A percentile compares a stretch with the other conserved stretches of the same genome.
Evolutionary conservation across 768 basidiomycete genomes (phyloP).

Genomic region (Russula olivacea): DNA sequence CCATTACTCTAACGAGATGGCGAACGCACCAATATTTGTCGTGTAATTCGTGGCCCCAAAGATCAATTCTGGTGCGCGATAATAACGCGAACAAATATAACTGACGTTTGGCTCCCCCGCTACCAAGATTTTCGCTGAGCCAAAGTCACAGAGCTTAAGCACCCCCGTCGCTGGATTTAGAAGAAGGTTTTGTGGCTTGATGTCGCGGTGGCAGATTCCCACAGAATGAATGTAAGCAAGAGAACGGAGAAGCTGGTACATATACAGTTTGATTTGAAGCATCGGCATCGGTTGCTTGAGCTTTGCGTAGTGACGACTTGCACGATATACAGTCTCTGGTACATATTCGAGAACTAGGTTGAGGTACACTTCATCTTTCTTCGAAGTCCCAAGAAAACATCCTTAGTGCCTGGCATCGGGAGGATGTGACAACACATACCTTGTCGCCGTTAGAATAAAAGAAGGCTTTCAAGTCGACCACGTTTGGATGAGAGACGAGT

Average conservation of each 20-base stretch:
- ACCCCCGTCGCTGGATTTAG: slow-evolving; percentile 96
- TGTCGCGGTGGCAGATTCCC: slow-evolving; percentile 99
- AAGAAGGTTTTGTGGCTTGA: slow-evolving; percentile 98
- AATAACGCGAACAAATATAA: slow-evolving; percentile 99
- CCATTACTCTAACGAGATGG: not conserved
- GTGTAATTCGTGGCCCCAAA: slow-evolving; percentile 99
- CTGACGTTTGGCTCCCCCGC: slow-evolving; percentile 98
- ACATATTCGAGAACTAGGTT: slow-evolving; percentile 99
- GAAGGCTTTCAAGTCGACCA: slow-evolving; percentile 95
- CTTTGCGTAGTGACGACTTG: slow-evolving; percentile 97
- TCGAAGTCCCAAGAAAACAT: slow-evolving; percentile 24
- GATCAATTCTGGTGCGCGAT: slow-evolving; percentile 97
- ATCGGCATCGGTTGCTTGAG: slow-evolving; percentile 99
- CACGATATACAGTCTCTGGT: slow-evolving; percentile 98
- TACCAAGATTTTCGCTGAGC: slow-evolving; percentile 96
- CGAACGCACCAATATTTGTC: slow-evolving; percentile 88
- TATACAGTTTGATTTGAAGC: slow-evolving; percentile 99
- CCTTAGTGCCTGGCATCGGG: not conserved
- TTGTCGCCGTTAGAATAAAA: slow-evolving; percentile 99
- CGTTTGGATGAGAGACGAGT: slow-evolving; percentile 93
- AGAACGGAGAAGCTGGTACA: slow-evolving; percentile 98
- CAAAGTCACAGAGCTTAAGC: slow-evolving; percentile 98
- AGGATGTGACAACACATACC: slow-evolving; percentile 43
- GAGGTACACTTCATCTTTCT: slow-evolving; percentile 99
- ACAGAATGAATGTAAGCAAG: slow-evolving; percentile 99